Base-by-base conservation (phyloP, 257 asterid species). In the Fraxinus cuspidata region DNA sequence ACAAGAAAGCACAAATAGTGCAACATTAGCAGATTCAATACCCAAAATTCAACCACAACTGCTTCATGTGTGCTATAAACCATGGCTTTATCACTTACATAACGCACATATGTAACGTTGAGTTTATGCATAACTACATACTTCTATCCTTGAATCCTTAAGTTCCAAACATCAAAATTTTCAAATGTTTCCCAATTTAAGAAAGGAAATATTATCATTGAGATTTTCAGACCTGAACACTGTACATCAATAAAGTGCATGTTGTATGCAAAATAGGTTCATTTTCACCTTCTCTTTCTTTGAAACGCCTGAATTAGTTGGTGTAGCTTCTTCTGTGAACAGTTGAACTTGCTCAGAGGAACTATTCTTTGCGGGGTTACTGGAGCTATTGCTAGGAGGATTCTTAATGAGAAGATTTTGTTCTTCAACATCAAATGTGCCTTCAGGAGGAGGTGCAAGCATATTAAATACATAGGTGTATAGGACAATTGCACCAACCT, bases 401-500 rank as follows among this genome's bases (percentile, higher is more conserved):
- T 13, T 83, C 82, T 91, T 91, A 75, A 86, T 21, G 44, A 89
- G 88, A 74, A 82, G 78, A 77, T 80, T 77, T 34, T 66, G 89
- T 75, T 88, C 97, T 66, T 78, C 93, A 75, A 79, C 40, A 66
- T 96, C 96, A 64, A 87, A 93, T 56, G 92, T 83, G 60, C 99
- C 97, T 80, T 88, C 97, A 7, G 91, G 90, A 70, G 99, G 99
- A 81, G 98, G 97, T 76, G 97, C 91, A 34, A 93, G 93, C 99
- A 96, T 96, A 12, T 90, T 84, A 86, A 92, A 96, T 56, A 96
- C 98, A 83, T 92, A 96, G 78, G 99, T 96, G 83, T 96, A 96
- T 53, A 96, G 86, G 82, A 93, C 78, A 83, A 96, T 92, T 53
- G 99, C 99, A 75, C 99, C 99, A 75, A 96, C 99, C 99, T 95